Evolutionary conservation across 2,329 filamentous ascomycete species (phyloP), one percentile per base, ranked within the genome.

Genomic region (Parascedosporium putredinis): DNA sequence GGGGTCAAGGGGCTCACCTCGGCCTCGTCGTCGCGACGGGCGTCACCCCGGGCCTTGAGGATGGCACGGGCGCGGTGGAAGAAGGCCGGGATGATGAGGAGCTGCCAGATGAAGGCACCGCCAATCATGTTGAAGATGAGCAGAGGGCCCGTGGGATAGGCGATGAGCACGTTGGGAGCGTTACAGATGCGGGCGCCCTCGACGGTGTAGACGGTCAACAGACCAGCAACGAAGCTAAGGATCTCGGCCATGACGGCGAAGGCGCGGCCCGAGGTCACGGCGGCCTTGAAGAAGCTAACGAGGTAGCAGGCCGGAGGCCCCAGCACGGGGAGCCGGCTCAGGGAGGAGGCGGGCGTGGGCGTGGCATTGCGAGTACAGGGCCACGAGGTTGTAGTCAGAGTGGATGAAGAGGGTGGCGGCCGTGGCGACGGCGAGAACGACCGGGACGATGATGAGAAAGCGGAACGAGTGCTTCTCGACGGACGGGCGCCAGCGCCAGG

Each of bases 281-380:
- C 69, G 24, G 63, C 62, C 52, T 66, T 61, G 60, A 76, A 70
- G 64, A 75, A 74, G 64, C 68, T 70, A 57, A 75, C 63, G 51
- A 74, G 58, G 59, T 73, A 76, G 61, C 74, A 78, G 24, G 64
- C 52, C 14, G 71, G 69, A 2, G 71, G 63, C 33, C 72, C 72
- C 22, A 77, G 49, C 40, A 69, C 52, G 5, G 72, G 72, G 2
- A 74, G 57, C n/a, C 59, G 66, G 43, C 67, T 69, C 20, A 78
- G 58, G 16, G 47, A 63, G 9, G 20, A 76, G 57, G 14, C 69
- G 69, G 7, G 71, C 60, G 52, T 62, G 69, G 2, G 74, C 64
- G 58, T 75, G 69, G 61, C 74, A 78, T 56, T 76, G 73, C 40
- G 72, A 75, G 63, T 70, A 76, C 52, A 78, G 71, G 53, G 75